These are phyloP conservation scores for Entonaema liquescens DNA, from an alignment of 495 filamentous ascomycete species.

Conservation along the genomic window DNA sequence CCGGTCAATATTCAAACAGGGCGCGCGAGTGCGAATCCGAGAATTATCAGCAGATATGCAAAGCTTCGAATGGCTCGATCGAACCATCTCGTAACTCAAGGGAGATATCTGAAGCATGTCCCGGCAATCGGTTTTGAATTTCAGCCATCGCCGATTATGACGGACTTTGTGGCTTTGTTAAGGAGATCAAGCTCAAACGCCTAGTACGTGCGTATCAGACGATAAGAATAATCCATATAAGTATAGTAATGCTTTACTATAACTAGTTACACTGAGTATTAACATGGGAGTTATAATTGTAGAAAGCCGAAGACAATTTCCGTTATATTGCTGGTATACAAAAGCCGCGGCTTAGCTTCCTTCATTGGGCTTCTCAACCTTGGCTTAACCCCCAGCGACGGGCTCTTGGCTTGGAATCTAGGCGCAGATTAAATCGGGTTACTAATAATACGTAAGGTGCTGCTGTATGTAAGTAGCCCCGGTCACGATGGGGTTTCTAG, in stretches of 20 bases:
- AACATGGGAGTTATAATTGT: background rate
- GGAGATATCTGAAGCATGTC: background rate
- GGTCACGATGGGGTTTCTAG: constrained; percentile 23
- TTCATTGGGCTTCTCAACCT: constrained; percentile 6
- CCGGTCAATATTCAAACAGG: constrained; percentile 3
- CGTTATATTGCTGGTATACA: background rate
- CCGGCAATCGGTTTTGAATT: constrained; percentile 3
- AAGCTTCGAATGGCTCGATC: background rate
- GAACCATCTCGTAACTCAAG: background rate
- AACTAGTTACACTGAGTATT: background rate
- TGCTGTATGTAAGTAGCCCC: no score
- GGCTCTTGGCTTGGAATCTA: constrained; percentile 14
- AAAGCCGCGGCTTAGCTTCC: background rate
- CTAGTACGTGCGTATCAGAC: no score
- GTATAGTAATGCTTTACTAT: no score
- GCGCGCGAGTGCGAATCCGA: background rate
- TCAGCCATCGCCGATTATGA: constrained; percentile 1
- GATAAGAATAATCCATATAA: constrained; percentile 6
- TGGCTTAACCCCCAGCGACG: constrained; percentile 19
- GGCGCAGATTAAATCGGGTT: constrained; percentile 7
- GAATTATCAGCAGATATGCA: background rate
- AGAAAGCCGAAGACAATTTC: background rate
- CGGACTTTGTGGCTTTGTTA: constrained; percentile 1
- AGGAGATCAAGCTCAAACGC: background rate
- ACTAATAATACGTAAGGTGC: constrained; percentile 9